Evolutionary conservation across 768 basidiomycete genomes (phyloP).

Genomic region (Phanerochaete sordida): DNA sequence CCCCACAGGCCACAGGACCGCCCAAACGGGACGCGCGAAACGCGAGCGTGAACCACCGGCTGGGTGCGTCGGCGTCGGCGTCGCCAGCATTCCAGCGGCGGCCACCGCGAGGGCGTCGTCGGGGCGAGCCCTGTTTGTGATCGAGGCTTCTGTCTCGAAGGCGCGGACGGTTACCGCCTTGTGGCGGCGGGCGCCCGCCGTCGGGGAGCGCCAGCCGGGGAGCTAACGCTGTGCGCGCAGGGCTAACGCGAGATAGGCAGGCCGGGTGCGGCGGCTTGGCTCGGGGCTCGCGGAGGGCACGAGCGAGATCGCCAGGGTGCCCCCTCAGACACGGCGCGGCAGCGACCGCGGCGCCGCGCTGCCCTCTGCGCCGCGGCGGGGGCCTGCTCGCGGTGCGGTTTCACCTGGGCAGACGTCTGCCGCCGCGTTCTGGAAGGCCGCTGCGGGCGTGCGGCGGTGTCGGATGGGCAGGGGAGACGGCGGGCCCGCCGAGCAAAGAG

Average conservation of each 20-base stretch:
- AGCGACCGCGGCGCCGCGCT: too few relatives aligned
- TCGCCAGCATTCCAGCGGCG: neutral
- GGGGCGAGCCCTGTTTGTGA: too few relatives aligned
- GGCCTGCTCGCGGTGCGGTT: neutral
- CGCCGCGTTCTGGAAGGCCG: neutral
- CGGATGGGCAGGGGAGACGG: neutral
- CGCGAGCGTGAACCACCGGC: neutral
- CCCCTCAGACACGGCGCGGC: too few relatives aligned
- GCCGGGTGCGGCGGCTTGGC: neutral
- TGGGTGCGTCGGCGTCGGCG: neutral
- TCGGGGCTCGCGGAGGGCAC: neutral
- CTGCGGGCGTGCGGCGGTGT: neutral
- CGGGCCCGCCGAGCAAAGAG: constrained; percentile 6
- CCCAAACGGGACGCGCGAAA: neutral
- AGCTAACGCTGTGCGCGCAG: too few relatives aligned
- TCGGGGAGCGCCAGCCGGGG: neutral
- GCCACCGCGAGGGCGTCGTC: neutral
- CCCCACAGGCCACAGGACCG: neutral
- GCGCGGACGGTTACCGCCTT: neutral
- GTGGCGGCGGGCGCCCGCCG: neutral
- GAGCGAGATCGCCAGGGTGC: too few relatives aligned
- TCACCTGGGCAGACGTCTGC: neutral
- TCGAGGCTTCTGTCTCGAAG: too few relatives aligned
- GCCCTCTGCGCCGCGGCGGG: too few relatives aligned
- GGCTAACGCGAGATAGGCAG: neutral